Evolutionary conservation across 805 yeast species (phyloP).

Genomic region (Metschnikowia borealis): DNA sequence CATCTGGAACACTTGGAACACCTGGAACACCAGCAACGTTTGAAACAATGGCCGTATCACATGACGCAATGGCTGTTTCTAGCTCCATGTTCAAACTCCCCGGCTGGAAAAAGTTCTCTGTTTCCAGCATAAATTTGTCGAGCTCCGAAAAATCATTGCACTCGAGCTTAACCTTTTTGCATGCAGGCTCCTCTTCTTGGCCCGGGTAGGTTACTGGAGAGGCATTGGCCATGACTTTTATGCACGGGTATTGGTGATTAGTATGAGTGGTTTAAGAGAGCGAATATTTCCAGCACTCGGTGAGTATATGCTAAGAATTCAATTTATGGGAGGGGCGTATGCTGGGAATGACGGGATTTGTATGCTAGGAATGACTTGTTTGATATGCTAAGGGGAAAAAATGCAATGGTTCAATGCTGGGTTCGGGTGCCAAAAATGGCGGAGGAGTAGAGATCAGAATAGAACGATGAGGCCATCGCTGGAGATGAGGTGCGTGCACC

Average conservation of each 20-base stretch:
- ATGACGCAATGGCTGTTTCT: conserved; percentile 1
- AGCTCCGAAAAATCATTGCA: conserved; percentile 3
- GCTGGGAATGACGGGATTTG: background rate
- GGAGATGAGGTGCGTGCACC: conserved; percentile 5
- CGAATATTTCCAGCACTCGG: background rate
- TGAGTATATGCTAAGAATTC: background rate
- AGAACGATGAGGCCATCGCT: background rate
- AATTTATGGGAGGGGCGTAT: background rate
- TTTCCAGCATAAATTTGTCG: conserved; percentile 13
- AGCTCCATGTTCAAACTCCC: conserved; percentile 3
- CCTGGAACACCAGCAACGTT: too few relatives aligned
- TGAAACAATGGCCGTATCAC: background rate
- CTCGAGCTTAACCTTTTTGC: background rate
- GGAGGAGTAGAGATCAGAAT: background rate
- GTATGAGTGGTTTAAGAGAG: too few relatives aligned
- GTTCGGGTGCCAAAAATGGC: background rate
- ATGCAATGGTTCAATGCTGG: background rate
- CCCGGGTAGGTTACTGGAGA: background rate
- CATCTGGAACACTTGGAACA: too few relatives aligned
- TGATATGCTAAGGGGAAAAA: background rate
- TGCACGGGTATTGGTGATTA: too few relatives aligned
- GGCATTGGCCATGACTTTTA: background rate
- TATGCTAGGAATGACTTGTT: background rate
- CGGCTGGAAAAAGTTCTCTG: conserved; percentile 6
- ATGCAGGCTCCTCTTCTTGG: background rate